Percentiles rank a stretch among this genome's conserved stretches.
Evolutionary conservation across 1,139 yeast genomes (phyloP).

Genomic region (Saccharomyces pastorianus): DNA sequence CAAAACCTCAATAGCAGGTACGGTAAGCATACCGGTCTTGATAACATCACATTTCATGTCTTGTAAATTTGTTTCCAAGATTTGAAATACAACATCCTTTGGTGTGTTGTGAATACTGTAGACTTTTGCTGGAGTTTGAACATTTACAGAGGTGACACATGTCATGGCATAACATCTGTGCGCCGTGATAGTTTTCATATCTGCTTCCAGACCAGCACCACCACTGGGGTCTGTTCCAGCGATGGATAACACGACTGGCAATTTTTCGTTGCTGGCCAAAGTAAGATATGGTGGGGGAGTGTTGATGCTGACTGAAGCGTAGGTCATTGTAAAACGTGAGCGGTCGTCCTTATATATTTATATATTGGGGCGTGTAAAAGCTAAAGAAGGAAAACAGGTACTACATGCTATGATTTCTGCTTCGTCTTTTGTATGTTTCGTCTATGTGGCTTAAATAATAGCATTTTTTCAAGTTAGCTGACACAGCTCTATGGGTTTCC

Average conservation of each 20-base stretch:
- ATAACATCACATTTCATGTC: conserved; percentile 65
- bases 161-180: conserved; percentile 77
- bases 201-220: conserved; percentile 95
- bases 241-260: conserved; percentile 46
- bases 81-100: conserved; percentile 36
- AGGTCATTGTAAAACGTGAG: conserved; percentile 9
- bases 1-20: conserved; percentile 47
- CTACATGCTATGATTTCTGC: too few species aligned
- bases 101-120: conserved; percentile 42
- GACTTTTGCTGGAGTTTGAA: conserved; percentile 69
- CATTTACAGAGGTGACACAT: conserved; percentile 74
- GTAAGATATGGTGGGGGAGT: conserved; percentile 29
- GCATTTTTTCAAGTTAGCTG: not conserved
- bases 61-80: conserved; percentile 48
- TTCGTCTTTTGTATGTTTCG: not conserved
- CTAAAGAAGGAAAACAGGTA: not conserved
- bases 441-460: not conserved
- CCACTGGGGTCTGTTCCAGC: conserved; percentile 90
- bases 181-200: conserved; percentile 71
- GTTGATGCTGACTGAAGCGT: conserved; percentile 16
- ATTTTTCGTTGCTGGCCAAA: conserved; percentile 14
- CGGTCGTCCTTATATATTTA: not conserved
- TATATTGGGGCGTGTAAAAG: not conserved
- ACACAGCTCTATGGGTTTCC: not conserved
- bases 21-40: conserved; percentile 76